phyloP scores from a whole-genome alignment of 2,329 filamentous ascomycete genomes.

The Pseudogymnoascus pannorum region DNA sequence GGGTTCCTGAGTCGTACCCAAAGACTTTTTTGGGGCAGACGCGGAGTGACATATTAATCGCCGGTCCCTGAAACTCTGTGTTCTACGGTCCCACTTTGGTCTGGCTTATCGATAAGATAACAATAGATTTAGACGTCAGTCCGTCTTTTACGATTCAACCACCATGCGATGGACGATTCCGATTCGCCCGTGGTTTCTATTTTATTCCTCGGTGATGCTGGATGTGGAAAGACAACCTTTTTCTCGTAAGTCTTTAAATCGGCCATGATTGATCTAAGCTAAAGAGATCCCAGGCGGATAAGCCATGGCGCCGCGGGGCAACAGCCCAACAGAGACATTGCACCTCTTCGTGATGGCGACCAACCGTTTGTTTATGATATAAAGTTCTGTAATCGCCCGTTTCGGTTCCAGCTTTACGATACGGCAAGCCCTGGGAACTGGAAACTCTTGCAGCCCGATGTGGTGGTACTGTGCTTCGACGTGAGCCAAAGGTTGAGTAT shows the following conservation, averaged over 20 bases:
- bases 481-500: constrained; percentile 52
- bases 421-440: constrained; percentile 52
- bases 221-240: constrained; percentile 55
- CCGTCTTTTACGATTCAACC: constrained; percentile 25
- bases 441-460: constrained; percentile 49
- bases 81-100: background rate
- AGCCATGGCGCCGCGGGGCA: constrained; percentile 36
- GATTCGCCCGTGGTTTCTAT: constrained; percentile 43
- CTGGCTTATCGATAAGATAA: constrained; percentile 8
- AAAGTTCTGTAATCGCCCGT: constrained; percentile 37
- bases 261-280: background rate
- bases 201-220: constrained; percentile 50
- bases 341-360: constrained; percentile 49
- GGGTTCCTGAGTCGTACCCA: background rate
- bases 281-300: constrained; percentile 38
- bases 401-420: constrained; percentile 53
- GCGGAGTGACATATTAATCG: constrained; percentile 1
- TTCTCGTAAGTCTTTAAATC: constrained; percentile 43
- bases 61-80: constrained; percentile 4
- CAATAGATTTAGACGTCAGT: constrained; percentile 5
- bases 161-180: constrained; percentile 14
- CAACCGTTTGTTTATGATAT: constrained; percentile 55
- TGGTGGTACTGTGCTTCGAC: constrained; percentile 54
- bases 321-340: constrained; percentile 37
- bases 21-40: constrained; percentile 6